Base-by-base conservation (phyloP, 192 early-diverging fungal species). In the Coemansia sp. region DNA sequence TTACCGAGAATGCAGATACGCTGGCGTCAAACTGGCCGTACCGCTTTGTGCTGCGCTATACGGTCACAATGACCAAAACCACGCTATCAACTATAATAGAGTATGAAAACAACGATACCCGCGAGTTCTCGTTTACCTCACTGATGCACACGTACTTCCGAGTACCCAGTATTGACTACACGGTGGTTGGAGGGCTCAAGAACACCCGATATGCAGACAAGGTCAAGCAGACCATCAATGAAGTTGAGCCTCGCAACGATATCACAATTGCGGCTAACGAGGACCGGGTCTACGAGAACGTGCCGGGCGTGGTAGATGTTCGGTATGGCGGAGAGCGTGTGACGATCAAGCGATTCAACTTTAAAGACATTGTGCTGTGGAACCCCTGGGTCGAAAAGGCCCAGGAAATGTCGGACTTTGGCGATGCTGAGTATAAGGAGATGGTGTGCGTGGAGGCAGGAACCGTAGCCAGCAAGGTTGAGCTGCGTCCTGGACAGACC, bases 381-480 rank as follows among this genome's bases (percentile, higher is more conserved):
- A 98, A 98, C 59, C 93, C 93, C 6, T 98, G 96, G 96, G 80
- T 81, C 13, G 91, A 90, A 33, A 94, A 92, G 77, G 88, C 96
- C 10, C 68, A 80, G 37, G 85, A 73, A n/a, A 89, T 98, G 88
- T 82, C 79, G 10, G 96, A 98, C 69, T 92, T 96, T 79, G 91
- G 73, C 15, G 83, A 95, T 70, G 86, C 86, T 21, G 93, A 94
- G 70, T 95, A 88, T 63, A 76, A 83, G 54, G 58, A 86, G 16
- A 94, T 94, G 91, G 77, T 97, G 40, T 97, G 95, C 57, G 88
- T 95, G 10, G 95, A 97, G 77, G 84, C 78, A 21, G 90, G 90
- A 13, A 80, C 82, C 14, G 92, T 94, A 9, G 77, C 86, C 20
- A 74, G 83, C 28, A 78, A 78, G 53, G 78, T 92, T 23, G 58